phyloP scores from a whole-genome alignment of 306 rosid genomes.

The Amphicarpaea edgeworthii region DNA sequence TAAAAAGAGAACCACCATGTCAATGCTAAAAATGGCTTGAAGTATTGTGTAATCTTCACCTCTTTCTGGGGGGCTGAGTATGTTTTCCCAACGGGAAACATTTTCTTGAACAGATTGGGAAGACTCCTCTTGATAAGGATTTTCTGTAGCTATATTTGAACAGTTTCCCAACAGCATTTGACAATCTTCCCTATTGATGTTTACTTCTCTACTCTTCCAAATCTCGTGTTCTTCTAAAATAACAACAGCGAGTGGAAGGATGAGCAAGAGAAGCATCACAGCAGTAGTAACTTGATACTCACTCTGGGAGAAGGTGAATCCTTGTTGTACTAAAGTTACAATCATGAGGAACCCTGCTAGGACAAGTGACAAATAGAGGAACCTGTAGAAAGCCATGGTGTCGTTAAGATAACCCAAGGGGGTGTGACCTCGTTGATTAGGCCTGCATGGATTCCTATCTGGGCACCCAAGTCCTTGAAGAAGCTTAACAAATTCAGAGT shows the following conservation, averaged over 20 bases:
- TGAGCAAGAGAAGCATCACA: slow-evolving; percentile 54
- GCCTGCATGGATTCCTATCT: slow-evolving; percentile 47
- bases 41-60: slow-evolving; percentile 70
- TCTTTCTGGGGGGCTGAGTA: slow-evolving; percentile 41
- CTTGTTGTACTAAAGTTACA: slow-evolving; percentile 55
- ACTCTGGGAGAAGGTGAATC: slow-evolving; percentile 41
- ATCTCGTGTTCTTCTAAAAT: slow-evolving; percentile 54
- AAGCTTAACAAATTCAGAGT: slow-evolving; percentile 51
- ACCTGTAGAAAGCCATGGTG: slow-evolving; percentile 58
- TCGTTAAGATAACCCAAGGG: slow-evolving; percentile 56
- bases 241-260: slow-evolving; percentile 61
- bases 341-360: slow-evolving; percentile 65
- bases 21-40: slow-evolving; percentile 65
- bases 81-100: slow-evolving; percentile 45
- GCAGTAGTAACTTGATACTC: slow-evolving; percentile 52
- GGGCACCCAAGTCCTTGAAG: slow-evolving; percentile 50
- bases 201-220: slow-evolving; percentile 41
- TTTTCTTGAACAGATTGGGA: background rate
- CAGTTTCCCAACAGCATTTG: background rate
- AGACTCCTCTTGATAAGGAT: slow-evolving; percentile 21
- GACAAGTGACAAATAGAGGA: slow-evolving; percentile 59
- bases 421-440: slow-evolving; percentile 55
- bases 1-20: slow-evolving; percentile 51
- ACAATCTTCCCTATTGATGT: background rate
- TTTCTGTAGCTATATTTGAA: slow-evolving; percentile 40